Conservation (phyloP, 257 asterid species). For the Solanum raphanifolium region DNA sequence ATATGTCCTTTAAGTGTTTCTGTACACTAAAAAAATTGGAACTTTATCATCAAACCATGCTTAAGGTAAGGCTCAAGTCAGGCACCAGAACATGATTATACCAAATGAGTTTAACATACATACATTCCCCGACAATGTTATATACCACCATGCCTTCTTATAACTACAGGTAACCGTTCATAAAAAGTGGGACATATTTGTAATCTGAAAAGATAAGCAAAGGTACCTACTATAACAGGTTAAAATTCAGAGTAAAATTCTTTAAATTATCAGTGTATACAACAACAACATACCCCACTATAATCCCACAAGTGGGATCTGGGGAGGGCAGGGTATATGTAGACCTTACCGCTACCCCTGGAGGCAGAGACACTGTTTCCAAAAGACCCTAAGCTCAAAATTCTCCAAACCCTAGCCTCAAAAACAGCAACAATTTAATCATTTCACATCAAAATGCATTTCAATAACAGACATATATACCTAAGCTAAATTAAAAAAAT, state of each 20-base stretch:
- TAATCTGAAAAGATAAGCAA: background rate
- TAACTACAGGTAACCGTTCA: background rate
- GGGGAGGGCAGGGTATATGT: background rate
- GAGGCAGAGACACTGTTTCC: background rate
- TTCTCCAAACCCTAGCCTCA: constrained; percentile 43
- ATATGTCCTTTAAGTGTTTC: background rate
- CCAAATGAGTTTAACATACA: background rate
- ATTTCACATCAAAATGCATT: constrained; percentile 11
- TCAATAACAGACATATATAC: background rate
- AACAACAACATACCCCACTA: background rate
- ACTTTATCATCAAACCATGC: background rate
- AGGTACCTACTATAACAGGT: background rate
- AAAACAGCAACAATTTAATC: background rate
- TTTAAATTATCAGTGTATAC: background rate
- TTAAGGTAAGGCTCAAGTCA: background rate
- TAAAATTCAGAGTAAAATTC: background rate
- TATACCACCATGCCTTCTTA: background rate
- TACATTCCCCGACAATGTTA: background rate
- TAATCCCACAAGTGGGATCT: background rate
- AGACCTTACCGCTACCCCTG: background rate
- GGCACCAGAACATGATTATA: background rate
- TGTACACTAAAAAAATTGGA: background rate
- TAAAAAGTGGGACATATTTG: background rate
- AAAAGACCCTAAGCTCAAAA: background rate
- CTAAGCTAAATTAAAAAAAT: background rate